Evolutionary conservation across 1,284 basidiomycete genomes (phyloP).

Genomic region (Ustilago tritici): DNA sequence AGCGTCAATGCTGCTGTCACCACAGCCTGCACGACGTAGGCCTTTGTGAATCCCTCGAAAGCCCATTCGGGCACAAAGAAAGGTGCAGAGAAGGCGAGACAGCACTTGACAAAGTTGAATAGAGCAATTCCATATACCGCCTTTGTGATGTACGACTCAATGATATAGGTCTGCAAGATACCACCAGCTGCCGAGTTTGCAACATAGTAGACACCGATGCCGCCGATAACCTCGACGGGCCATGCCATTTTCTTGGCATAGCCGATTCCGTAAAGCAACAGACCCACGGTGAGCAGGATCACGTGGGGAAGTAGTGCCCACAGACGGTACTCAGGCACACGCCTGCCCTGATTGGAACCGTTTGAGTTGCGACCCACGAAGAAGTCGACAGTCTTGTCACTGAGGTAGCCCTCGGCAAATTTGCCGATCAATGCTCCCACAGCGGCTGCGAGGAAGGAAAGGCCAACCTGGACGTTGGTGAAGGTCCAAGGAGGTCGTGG

Average conservation of each 20-base stretch:
- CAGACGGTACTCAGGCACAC: constrained; percentile 70
- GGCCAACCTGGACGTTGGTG: constrained; percentile 61
- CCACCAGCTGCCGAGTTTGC: constrained; percentile 39
- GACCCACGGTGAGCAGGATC: constrained; percentile 63
- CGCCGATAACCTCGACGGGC: constrained; percentile 69
- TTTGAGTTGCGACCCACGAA: constrained; percentile 58
- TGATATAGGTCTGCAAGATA: constrained; percentile 63
- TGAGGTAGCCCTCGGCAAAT: constrained; percentile 67
- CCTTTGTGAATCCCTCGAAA: constrained; percentile 51
- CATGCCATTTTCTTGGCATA: constrained; percentile 64
- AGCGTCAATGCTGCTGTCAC: constrained; percentile 61
- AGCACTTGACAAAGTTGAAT: constrained; percentile 70
- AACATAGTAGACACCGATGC: constrained; percentile 67
- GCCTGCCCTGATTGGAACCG: constrained; percentile 18
- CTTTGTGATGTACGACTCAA: constrained; percentile 67
- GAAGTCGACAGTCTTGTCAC: constrained; percentile 64
- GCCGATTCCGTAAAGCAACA: constrained; percentile 65
- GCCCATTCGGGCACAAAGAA: constrained; percentile 69
- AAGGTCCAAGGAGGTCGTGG: constrained; percentile 68
- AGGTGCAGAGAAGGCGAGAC: constrained; percentile 69
- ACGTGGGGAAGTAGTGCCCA: constrained; percentile 66
- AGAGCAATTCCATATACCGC: constrained; percentile 69
- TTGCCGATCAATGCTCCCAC: constrained; percentile 69
- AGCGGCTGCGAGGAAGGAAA: constrained; percentile 67
- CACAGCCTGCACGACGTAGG: constrained; percentile 64